Evolutionary conservation across 345 rosid genomes (phyloP).

Genomic region (Dimocarpus longan): DNA sequence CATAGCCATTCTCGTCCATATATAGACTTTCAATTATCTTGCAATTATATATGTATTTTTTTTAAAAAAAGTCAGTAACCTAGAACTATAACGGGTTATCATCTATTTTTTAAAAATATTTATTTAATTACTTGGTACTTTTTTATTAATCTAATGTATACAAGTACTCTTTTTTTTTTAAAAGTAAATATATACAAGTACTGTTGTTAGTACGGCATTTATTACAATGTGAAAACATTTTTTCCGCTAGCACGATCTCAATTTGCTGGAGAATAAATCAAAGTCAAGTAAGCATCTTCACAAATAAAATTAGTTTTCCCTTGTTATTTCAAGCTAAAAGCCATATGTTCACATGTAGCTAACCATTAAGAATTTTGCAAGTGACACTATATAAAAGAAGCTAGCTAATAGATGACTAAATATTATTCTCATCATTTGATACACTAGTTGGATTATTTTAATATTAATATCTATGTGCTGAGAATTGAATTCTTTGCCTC

Average conservation of each 20-base stretch:
- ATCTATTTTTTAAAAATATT: too few species aligned
- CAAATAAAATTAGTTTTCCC: background rate
- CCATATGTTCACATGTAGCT: background rate
- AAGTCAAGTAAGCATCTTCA: slow-evolving; percentile 11
- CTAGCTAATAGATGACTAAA: background rate
- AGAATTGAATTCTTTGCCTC: too few species aligned
- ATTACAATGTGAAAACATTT: background rate
- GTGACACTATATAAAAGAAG: background rate
- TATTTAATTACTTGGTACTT: background rate
- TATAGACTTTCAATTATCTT: too few species aligned
- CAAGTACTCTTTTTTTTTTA: too few species aligned
- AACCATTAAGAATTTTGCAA: background rate
- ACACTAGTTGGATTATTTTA: background rate
- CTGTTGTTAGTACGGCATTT: too few species aligned
- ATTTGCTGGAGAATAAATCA: background rate
- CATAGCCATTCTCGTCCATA: too few species aligned
- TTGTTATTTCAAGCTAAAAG: background rate
- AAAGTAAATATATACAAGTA: too few species aligned
- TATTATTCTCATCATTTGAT: too few species aligned
- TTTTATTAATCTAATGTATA: background rate
- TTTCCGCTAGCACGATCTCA: background rate
- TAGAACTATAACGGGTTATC: too few species aligned
- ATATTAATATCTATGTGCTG: background rate
- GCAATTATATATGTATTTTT: too few species aligned
- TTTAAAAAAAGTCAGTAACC: too few species aligned